Evolutionary conservation across 169 alveolate species (phyloP), one percentile per base, ranked within the genome.

Genomic region (Cryptosporidium tyzzeri): DNA sequence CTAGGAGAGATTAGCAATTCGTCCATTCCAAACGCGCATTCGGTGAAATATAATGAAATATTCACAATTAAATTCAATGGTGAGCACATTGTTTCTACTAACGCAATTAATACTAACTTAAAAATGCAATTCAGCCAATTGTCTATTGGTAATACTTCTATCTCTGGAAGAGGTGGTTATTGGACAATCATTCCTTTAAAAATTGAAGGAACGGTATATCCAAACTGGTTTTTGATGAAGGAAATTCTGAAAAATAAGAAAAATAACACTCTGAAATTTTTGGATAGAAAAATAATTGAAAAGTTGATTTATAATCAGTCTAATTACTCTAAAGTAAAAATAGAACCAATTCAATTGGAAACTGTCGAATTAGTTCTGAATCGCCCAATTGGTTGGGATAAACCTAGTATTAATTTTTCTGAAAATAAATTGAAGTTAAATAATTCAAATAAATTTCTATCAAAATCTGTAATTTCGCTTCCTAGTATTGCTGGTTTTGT

Each of bases 371-470:
- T 80, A 21, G 74, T 80, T 62, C 62, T 74, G 29, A 69, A 62
- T 59, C 73, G 67, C 4, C 89, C 89, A 14, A 31, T 65, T 80
- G 89, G 80, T n/a, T 80, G 89, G 89, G 68, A 80, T 31, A 55
- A 3, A 18, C 12, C 51, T 18, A 37, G 7, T 14, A 21, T n/a
- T 3, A 21, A 50, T 65, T 18, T 44, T 9, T 23, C 21, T 33
- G 10, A 10, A 26, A 45, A 65, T 80, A n/a, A 65, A 14, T 37
- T 29, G 3, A 9, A 3, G 1, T 55, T 26, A 23, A 55, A 26
- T 55, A 29, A 14, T 9, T 9, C 31, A 55, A 65, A 65, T 2
- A 35, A 21, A 18, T 65, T 65, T 31, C 29, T 39, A 21, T 21
- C 10, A 3, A 71, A 31, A 31, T 14, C n/a, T 23, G 3, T 55